Base-by-base conservation (phyloP, 805 yeast genomes). In the Pichia thaimueangensis region DNA sequence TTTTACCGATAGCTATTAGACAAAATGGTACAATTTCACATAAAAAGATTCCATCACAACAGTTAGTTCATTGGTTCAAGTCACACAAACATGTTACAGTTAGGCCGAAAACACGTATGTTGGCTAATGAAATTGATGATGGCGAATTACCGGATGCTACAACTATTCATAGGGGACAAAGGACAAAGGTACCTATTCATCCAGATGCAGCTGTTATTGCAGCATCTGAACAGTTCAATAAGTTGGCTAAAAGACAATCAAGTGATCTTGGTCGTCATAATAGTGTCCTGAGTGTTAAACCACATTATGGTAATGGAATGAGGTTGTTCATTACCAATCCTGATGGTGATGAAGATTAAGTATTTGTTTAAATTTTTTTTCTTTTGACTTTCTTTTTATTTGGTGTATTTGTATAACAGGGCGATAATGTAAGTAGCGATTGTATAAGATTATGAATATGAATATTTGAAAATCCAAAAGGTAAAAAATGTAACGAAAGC, bases 101-200 rank as follows among this genome's bases (percentile, higher is more conserved):
- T 45, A 71, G 77, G 41, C 84, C 83, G 21, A 70, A 86, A 35
- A 69, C 82, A 49, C 69, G 93, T 37, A 68, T 83, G 61, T 65
- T 84, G 46, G 91, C 89, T 2, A 74, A 82, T 20, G 93, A 83
- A 57, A 80, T 83, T 29, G 89, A 81, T 48, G 86, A 82, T 42
- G 75, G 69, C 27, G 86, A 78, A 44, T 45, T 60, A 23, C 65
- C 65, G 1, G 63, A 61, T 45, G 62, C 65, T 12, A 60, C 55
- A 15, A 43, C 53, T 43, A 51, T 62, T 13, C 64, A 60, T 39
- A 43, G 52, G 1, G 45, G 45, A 9, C 56, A 55, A 3, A 53
- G 50, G 33, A 58, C 63, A 4, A 60, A 54, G 43, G 45, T 52
- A 16, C 64, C 64, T 3, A 47, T 54, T 6, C 59, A 59, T 37